Conservation (phyloP, 2,329 filamentous ascomycete genomes). For the Calonectria leucothoes region DNA sequence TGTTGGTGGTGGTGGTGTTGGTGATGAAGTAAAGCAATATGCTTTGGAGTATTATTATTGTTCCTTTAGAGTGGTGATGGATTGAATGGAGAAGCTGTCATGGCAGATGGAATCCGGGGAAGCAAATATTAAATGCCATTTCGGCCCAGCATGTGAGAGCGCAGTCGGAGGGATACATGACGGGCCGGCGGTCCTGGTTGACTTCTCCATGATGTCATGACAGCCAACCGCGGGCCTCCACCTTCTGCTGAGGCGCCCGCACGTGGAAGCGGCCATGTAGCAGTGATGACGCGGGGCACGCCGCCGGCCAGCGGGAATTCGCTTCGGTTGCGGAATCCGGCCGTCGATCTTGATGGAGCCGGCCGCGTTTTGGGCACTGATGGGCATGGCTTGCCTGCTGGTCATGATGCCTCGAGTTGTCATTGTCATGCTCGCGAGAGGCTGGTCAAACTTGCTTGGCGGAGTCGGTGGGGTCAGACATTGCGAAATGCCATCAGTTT, state of each 20-base stretch:
- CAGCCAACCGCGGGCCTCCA: constrained; percentile 31
- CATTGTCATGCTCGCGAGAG: neutral
- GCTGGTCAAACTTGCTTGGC: neutral
- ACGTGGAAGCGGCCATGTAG: constrained; percentile 34
- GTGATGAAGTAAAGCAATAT: neutral
- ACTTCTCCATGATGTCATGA: constrained; percentile 42
- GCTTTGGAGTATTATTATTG: neutral
- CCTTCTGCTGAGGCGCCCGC: constrained; percentile 31
- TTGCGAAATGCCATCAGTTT: neutral
- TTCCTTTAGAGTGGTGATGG: neutral
- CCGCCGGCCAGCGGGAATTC: constrained; percentile 12
- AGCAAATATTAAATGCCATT: neutral
- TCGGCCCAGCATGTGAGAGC: constrained; percentile 16
- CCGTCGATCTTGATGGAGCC: neutral
- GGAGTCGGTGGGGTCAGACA: neutral
- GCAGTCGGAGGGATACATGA: constrained; percentile 31
- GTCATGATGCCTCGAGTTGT: constrained; percentile 5
- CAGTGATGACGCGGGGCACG: constrained; percentile 42
- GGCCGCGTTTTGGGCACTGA: constrained; percentile 9
- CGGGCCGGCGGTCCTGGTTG: constrained; percentile 21
- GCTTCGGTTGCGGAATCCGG: neutral
- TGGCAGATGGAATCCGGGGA: neutral
- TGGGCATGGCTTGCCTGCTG: neutral
- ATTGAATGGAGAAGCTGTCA: neutral
- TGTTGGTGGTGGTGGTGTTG: neutral